phyloP scores from a whole-genome alignment of 108 stramenopile genomes.

The Nannochloropsis salina region DNA sequence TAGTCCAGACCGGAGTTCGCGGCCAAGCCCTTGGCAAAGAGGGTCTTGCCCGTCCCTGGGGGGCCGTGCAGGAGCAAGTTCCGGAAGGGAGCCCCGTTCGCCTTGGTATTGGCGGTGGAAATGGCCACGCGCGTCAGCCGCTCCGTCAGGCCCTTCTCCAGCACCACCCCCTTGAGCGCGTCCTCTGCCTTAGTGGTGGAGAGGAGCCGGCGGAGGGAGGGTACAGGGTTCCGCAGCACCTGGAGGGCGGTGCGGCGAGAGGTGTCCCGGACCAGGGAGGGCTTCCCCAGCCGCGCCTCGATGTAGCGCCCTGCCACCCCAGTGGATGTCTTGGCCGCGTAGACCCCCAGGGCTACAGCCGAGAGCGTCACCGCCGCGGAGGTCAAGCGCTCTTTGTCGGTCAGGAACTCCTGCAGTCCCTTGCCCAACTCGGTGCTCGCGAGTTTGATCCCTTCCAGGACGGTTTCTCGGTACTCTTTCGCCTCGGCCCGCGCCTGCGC shows the following conservation, averaged over 20 bases:
- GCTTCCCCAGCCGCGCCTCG: slow-evolving; percentile 89
- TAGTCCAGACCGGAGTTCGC: slow-evolving; percentile 92
- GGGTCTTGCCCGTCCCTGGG: slow-evolving; percentile 98
- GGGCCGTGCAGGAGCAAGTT: slow-evolving; percentile 94
- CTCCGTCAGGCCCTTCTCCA: slow-evolving; percentile 68
- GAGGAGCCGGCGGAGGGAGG: slow-evolving; percentile 36
- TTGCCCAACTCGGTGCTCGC: slow-evolving; percentile 77
- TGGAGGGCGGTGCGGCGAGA: slow-evolving; percentile 73
- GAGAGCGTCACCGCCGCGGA: slow-evolving; percentile 83
- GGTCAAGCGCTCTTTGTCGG: slow-evolving; percentile 78
- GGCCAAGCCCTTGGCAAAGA: slow-evolving; percentile 93
- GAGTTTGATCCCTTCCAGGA: slow-evolving; percentile 80
- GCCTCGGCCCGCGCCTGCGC: slow-evolving; percentile 73
- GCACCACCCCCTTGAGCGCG: slow-evolving; percentile 87
- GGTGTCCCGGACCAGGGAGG: slow-evolving; percentile 91
- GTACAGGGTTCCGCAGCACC: slow-evolving; percentile 41
- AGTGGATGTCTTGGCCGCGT: slow-evolving; percentile 71
- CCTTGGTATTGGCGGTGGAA: slow-evolving; percentile 90
- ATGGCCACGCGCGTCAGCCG: slow-evolving; percentile 75
- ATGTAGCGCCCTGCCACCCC: slow-evolving; percentile 79
- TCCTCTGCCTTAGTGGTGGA: slow-evolving; percentile 51
- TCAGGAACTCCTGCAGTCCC: slow-evolving; percentile 70
- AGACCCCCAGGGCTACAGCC: slow-evolving; percentile 79
- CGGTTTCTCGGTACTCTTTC: slow-evolving; percentile 76
- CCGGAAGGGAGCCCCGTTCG: slow-evolving; percentile 94